phyloP scores from a whole-genome alignment of 2,329 filamentous ascomycete genomes.

The Aspergillus melleus region DNA sequence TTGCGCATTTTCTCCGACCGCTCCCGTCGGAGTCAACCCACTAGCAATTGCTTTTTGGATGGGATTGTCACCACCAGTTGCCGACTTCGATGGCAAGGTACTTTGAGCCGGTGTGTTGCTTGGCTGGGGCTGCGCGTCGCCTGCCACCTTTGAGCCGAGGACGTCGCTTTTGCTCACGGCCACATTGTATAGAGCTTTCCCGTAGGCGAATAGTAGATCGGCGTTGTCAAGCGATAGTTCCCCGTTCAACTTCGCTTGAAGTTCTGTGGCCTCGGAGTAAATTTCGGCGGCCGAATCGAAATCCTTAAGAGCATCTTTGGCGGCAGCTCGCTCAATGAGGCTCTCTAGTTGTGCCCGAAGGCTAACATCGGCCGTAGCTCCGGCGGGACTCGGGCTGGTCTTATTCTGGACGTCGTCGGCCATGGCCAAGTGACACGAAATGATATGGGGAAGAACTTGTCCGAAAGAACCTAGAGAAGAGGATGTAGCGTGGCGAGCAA shows the following conservation, averaged over 20 bases:
- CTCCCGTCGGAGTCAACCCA: conserved; percentile 18
- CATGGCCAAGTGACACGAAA: conserved; percentile 20
- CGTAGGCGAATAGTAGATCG: conserved; percentile 91
- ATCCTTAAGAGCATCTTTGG: conserved; percentile 86
- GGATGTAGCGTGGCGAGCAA: neutral
- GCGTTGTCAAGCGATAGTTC: conserved; percentile 89
- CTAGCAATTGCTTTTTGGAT: conserved; percentile 29
- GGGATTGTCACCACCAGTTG: conserved; percentile 18
- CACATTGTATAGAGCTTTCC: conserved; percentile 88
- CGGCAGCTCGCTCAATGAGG: conserved; percentile 75
- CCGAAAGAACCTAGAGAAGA: neutral
- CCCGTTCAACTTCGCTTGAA: conserved; percentile 88
- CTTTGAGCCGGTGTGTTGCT: conserved; percentile 47
- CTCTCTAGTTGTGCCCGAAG: conserved; percentile 69
- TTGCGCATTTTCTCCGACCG: conserved; percentile 16
- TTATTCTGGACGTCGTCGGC: conserved; percentile 20
- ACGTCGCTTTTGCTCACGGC: conserved; percentile 94
- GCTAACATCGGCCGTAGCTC: conserved; percentile 30
- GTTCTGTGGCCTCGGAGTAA: conserved; percentile 83
- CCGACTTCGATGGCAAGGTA: conserved; percentile 29
- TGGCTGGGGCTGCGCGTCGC: conserved; percentile 56
- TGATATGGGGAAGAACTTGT: neutral
- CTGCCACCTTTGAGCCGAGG: conserved; percentile 74
- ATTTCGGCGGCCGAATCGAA: conserved; percentile 82
- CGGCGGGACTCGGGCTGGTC: conserved; percentile 16